These are phyloP conservation scores for Cyberlindnera lachancei DNA, from an alignment of 805 yeast genomes.

Conservation along the genomic window DNA sequence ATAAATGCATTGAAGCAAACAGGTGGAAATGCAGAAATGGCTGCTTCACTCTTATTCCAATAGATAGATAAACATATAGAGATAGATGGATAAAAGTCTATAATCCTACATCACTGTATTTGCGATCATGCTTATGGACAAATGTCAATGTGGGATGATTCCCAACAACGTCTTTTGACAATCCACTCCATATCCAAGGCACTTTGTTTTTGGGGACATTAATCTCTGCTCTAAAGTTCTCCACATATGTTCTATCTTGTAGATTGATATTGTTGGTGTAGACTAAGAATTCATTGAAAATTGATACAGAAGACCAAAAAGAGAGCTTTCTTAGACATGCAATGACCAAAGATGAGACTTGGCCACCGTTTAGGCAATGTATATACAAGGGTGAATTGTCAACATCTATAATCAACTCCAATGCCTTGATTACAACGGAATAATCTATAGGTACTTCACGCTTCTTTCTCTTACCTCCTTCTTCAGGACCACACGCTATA, in stretches of 20 bases:
- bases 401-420: slow-evolving; percentile 54
- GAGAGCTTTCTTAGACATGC: slow-evolving; percentile 82
- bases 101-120: slow-evolving; percentile 5
- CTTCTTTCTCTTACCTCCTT: slow-evolving; percentile 60
- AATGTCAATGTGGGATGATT: slow-evolving; percentile 21
- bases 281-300: slow-evolving; percentile 74
- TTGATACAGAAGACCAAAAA: slow-evolving; percentile 85
- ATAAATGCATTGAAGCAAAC: slow-evolving; percentile 56
- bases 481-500: slow-evolving; percentile 52
- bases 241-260: slow-evolving; percentile 79
- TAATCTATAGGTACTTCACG: slow-evolving; percentile 76
- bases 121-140: slow-evolving; percentile 7
- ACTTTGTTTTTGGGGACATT: slow-evolving; percentile 38
- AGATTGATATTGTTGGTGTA: slow-evolving; percentile 73
- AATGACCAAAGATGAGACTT: slow-evolving; percentile 71
- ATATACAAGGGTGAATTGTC: slow-evolving; percentile 65
- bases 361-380: slow-evolving; percentile 88
- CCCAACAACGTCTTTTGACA: slow-evolving; percentile 21
- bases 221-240: slow-evolving; percentile 63
- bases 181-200: slow-evolving; percentile 28
- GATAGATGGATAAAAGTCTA: not conserved
- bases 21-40: slow-evolving; percentile 74
- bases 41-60: slow-evolving; percentile 70
- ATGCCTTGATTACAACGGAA: slow-evolving; percentile 47
- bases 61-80: slow-evolving; percentile 8